These are phyloP conservation scores for Borovskyia barvae DNA, from an alignment of 208 protist species.

Conservation along the genomic window DNA sequence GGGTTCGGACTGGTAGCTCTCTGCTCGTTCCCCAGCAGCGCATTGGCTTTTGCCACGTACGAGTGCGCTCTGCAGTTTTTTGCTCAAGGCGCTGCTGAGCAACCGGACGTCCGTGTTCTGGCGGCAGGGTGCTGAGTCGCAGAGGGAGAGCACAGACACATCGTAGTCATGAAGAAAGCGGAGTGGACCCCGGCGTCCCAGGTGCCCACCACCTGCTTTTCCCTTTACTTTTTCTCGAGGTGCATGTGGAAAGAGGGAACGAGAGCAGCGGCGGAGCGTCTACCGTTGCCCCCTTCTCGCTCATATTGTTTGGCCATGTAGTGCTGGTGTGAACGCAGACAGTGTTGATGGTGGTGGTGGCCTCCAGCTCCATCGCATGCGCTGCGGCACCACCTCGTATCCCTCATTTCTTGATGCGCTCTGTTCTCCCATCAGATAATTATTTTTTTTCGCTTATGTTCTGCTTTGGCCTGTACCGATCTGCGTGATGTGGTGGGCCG, in stretches of 20 bases:
- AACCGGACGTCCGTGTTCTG: no score
- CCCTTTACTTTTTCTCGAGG: not conserved
- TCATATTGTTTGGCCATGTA: no score
- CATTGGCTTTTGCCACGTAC: conserved; percentile 49
- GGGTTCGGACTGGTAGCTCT: conserved; percentile 60
- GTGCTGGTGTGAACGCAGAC: no score
- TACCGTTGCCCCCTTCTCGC: no score
- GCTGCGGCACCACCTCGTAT: no score
- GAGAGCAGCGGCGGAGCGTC: not conserved
- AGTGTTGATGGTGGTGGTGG: no score
- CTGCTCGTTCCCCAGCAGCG: conserved; percentile 77
- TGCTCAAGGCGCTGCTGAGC: no score
- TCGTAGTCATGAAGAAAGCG: no score
- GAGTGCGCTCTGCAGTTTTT: conserved; percentile 12
- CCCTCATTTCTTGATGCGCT: not conserved
- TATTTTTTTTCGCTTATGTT: not conserved
- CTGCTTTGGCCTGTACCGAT: not conserved
- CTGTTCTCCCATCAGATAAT: not conserved
- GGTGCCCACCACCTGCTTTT: not conserved
- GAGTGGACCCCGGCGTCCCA: no score
- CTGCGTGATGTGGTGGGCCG: not conserved
- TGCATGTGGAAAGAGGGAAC: conserved; percentile 5
- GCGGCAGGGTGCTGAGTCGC: no score
- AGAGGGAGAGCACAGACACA: no score
- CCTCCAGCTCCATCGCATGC: no score